These are phyloP conservation scores for Scenedesmus sp. DNA, from an alignment of 163 green algal genomes.

Conservation along the genomic window DNA sequence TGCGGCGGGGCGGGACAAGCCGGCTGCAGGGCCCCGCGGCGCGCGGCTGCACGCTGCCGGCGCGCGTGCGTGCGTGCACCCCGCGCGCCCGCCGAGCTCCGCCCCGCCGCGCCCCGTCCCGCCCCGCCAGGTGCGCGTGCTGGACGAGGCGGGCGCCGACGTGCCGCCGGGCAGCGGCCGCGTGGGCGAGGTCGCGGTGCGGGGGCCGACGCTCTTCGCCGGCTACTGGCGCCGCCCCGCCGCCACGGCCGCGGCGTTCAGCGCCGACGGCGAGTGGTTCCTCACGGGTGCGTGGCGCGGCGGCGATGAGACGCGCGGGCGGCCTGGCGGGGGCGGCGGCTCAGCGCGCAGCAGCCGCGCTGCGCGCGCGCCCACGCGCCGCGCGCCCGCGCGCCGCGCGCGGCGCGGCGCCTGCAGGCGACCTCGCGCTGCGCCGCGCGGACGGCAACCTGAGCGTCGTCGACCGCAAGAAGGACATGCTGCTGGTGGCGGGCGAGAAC, in stretches of 20 bases:
- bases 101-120: neutral
- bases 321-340: no score
- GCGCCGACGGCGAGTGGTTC: slow-evolving; percentile 37
- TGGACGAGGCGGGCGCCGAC: slow-evolving; percentile 25
- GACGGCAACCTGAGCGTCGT: slow-evolving; percentile 81
- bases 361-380: no score
- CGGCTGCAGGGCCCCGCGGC: no score
- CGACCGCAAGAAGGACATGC: slow-evolving; percentile 93
- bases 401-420: no score
- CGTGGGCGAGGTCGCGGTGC: slow-evolving; percentile 73
- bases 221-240: slow-evolving; percentile 63
- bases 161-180: neutral
- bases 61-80: no score
- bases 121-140: slow-evolving; percentile 21
- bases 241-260: neutral
- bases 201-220: slow-evolving; percentile 80
- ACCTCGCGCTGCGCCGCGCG: slow-evolving; percentile 65
- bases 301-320: no score
- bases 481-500: slow-evolving; percentile 62
- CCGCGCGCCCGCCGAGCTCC: no score
- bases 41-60: no score
- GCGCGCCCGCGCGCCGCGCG: no score
- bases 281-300: neutral
- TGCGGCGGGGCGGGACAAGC: no score
- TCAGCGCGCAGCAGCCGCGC: no score